A percentile compares a stretch with the other conserved stretches of the same genome.
These are phyloP conservation scores for Calonectria pauciramosa DNA, from an alignment of 2,329 filamentous ascomycete species.

Conservation along the genomic window DNA sequence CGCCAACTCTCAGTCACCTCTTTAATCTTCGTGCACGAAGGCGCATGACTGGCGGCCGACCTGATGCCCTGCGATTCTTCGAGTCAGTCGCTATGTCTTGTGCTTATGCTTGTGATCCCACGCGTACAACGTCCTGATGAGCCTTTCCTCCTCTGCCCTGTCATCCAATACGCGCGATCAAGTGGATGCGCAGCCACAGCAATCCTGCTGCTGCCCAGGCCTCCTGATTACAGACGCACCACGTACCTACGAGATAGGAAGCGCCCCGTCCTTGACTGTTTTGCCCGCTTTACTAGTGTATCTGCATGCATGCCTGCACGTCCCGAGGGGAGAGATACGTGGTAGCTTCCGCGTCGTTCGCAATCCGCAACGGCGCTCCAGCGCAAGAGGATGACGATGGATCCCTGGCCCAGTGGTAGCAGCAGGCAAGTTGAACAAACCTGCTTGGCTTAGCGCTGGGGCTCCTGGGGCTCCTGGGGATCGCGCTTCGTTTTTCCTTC, in stretches of 20 bases:
- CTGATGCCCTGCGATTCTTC: not conserved
- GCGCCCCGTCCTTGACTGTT: not conserved
- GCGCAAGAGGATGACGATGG: not conserved
- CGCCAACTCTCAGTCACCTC: not conserved
- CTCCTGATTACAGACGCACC: not conserved
- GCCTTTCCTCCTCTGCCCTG: not conserved
- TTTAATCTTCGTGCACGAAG: not conserved
- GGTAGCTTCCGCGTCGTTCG: constrained; percentile 5
- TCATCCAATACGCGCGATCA: not conserved
- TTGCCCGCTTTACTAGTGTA: not conserved
- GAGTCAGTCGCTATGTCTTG: constrained; percentile 8
- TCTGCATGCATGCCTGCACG: not conserved
- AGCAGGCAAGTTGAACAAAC: not conserved
- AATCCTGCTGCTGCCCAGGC: not conserved
- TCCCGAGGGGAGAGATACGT: constrained; percentile 8
- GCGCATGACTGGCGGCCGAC: not conserved
- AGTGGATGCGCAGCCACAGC: not conserved
- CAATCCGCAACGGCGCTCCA: constrained; percentile 21
- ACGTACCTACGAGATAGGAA: not conserved
- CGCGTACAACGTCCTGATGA: not conserved
- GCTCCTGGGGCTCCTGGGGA: not conserved
- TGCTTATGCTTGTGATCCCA: constrained; percentile 7
- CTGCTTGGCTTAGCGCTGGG: constrained; percentile 5
- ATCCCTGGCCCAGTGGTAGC: not conserved
- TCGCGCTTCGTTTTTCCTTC: not conserved